Evolutionary conservation across 2,329 filamentous ascomycete genomes (phyloP).

Genomic region (Lachnellula subtilissima): DNA sequence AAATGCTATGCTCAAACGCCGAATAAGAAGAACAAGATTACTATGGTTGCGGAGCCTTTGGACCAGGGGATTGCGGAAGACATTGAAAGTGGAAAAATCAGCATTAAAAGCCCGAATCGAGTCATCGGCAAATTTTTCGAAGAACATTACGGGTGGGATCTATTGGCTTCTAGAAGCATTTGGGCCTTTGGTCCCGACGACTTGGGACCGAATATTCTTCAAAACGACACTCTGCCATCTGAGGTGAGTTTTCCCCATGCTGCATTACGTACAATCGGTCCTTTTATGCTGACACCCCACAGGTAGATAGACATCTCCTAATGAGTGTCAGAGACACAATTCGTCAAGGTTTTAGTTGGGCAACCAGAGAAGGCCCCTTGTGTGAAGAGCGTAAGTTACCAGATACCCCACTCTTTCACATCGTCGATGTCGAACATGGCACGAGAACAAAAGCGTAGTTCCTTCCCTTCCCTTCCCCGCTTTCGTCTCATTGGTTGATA

Average conservation of each 20-base stretch:
- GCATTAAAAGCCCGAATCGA: slow-evolving; percentile 85
- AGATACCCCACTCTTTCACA: background rate
- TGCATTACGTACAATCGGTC: slow-evolving; percentile 13
- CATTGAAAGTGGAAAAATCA: slow-evolving; percentile 86
- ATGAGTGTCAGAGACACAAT: slow-evolving; percentile 86
- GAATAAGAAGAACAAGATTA: slow-evolving; percentile 99
- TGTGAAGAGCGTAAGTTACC: slow-evolving; percentile 88
- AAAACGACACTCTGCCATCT: slow-evolving; percentile 91
- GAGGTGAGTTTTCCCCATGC: slow-evolving; percentile 49
- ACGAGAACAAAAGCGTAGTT: slow-evolving; percentile 3
- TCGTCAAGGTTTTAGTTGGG: slow-evolving; percentile 95
- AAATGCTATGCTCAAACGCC: slow-evolving; percentile 97
- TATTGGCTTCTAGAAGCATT: slow-evolving; percentile 88
- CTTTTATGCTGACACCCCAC: slow-evolving; percentile 26
- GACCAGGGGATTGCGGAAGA: slow-evolving; percentile 93
- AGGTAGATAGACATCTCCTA: slow-evolving; percentile 88
- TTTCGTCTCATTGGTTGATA: slow-evolving; percentile 15
- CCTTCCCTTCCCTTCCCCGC: background rate
- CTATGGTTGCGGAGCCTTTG: slow-evolving; percentile 94
- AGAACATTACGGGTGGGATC: slow-evolving; percentile 94
- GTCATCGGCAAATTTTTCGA: slow-evolving; percentile 97
- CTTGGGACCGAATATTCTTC: slow-evolving; percentile 87
- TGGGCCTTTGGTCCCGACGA: slow-evolving; percentile 99
- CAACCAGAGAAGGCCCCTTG: slow-evolving; percentile 86
- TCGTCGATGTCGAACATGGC: slow-evolving; percentile 6